Percentiles rank a stretch among this genome's conserved stretches.
These are phyloP conservation scores for Rhizopus microsporus DNA, from an alignment of 371 early-diverging fungal genomes.

Conservation along the genomic window DNA sequence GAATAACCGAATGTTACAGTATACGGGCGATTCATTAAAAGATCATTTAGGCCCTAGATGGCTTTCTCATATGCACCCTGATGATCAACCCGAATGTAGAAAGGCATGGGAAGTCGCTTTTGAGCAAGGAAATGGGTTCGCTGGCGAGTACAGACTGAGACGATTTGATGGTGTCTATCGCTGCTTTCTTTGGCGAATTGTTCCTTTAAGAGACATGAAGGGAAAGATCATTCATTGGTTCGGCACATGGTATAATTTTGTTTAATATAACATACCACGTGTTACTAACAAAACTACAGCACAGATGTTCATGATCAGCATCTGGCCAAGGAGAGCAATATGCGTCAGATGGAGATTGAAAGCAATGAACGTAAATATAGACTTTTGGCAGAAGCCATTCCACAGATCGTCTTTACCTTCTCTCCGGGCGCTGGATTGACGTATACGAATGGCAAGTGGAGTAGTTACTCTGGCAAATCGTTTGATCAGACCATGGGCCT, in stretches of 20 bases:
- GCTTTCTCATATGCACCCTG: constrained; percentile 60
- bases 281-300: constrained; percentile 20
- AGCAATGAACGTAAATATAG: constrained; percentile 68
- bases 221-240: constrained; percentile 67
- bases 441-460: constrained; percentile 67
- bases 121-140: constrained; percentile 58
- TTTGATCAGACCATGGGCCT: constrained; percentile 59
- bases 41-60: constrained; percentile 59
- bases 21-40: constrained; percentile 47
- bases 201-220: constrained; percentile 60
- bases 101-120: constrained; percentile 58
- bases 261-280: constrained; percentile 1
- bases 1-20: constrained; percentile 61
- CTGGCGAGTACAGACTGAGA: constrained; percentile 60
- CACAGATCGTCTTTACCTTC: constrained; percentile 70
- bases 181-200: constrained; percentile 62
- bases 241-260: constrained; percentile 33
- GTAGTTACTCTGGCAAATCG: constrained; percentile 54
- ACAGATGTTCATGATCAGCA: constrained; percentile 69
- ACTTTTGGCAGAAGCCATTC: constrained; percentile 66
- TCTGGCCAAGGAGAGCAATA: constrained; percentile 52
- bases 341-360: constrained; percentile 61
- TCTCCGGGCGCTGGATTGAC: constrained; percentile 60
- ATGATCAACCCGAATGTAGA: constrained; percentile 50
- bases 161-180: constrained; percentile 65